Base-by-base conservation (phyloP, 2,329 filamentous ascomycete genomes). In the Claviceps africana region DNA sequence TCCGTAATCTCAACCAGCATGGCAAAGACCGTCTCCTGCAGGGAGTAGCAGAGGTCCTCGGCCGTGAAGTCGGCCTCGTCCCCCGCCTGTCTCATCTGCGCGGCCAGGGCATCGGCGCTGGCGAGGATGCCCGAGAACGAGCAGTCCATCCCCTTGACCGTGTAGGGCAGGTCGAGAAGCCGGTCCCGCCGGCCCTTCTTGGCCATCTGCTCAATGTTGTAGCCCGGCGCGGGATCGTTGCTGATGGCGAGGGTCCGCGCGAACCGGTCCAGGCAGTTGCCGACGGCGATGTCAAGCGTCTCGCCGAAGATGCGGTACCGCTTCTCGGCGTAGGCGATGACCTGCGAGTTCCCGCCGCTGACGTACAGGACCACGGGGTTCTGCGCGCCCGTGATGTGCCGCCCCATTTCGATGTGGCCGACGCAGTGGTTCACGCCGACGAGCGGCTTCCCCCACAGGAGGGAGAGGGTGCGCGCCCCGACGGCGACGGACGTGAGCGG, bases 1-100 rank as follows among this genome's bases (percentile, higher is more conserved):
- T 98, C 93, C 0, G 93, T 98, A 60, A 96, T 98, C 72, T 98
- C 93, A 2, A 98, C 93, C 44, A 98, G 73, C 93, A 98, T 98
- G 3, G 91, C 88, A 64, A 81, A 98, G 11, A 97, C 82, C 0
- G 91, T 97, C 70, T 98, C 93, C 67, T 98, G 93, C 52, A 98
- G 74, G 4, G 85, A 89, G 68, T 96, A 97, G 68, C 93, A 98
- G 44, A 98, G 71, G 63, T 97, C 90, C 54, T 81, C 88, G 5
- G 82, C 79, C 1, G 88, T 95, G 51, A 94, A 79, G 28, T 77
- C 77, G 1, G 71, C 71, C 28, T 70, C 64, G 22, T 77, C 76
- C 21, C 71, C 67, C 22, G 65, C 66, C 1, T 63, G 60, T 49
- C 62, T 70, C 69, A 88, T 81, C 66, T 79, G 82, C 52, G 75